phyloP scores from a whole-genome alignment of 495 filamentous ascomycete species.

The Parmelia sp. region DNA sequence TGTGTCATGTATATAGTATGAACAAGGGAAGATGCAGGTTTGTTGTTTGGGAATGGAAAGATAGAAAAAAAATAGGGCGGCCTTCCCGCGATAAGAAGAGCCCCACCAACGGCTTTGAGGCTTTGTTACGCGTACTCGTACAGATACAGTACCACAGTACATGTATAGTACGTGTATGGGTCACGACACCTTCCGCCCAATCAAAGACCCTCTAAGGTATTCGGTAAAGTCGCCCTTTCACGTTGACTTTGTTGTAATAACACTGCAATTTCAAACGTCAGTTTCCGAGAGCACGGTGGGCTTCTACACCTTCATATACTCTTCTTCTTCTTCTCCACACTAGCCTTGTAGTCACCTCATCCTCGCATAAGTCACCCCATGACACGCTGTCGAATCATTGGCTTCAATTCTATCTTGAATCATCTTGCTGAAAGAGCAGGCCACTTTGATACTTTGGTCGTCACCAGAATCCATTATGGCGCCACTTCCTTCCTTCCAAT shows the following conservation, averaged over 20 bases:
- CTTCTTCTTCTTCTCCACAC: not conserved
- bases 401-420: not conserved
- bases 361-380: not conserved
- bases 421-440: not conserved
- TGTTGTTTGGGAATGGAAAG: not conserved
- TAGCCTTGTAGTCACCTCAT: constrained; percentile 6
- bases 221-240: too few species aligned
- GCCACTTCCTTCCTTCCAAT: constrained; percentile 10
- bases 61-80: not conserved
- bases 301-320: not conserved
- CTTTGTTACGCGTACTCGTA: too few species aligned
- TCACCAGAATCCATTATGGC: constrained; percentile 4
- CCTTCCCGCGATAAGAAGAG: not conserved
- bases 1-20: too few species aligned
- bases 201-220: too few species aligned
- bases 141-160: too few species aligned
- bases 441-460: not conserved
- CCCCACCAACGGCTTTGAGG: not conserved
- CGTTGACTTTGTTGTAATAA: too few species aligned
- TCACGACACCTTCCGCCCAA: too few species aligned
- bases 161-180: too few species aligned
- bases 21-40: not conserved
- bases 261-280: too few species aligned
- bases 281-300: too few species aligned
- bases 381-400: not conserved